phyloP scores from a whole-genome alignment of 2,329 filamentous ascomycete genomes.

The Diaporthe amygdali region DNA sequence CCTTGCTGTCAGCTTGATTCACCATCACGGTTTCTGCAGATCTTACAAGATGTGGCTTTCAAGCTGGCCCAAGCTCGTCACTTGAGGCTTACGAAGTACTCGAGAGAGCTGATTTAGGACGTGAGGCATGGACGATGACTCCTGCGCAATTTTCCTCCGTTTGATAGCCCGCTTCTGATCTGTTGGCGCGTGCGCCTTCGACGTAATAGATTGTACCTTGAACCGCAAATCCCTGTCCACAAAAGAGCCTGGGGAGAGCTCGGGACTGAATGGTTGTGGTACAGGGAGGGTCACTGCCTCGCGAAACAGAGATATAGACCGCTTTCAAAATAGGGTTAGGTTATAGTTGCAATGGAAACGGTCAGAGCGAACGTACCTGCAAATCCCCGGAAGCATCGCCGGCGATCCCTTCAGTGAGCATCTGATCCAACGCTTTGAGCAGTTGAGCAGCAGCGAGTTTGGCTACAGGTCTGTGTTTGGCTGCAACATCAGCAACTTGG shows the following conservation, averaged over 20 bases:
- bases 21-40: background rate
- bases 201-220: slow-evolving; percentile 1
- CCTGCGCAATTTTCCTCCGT: slow-evolving; percentile 1
- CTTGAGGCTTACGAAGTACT: background rate
- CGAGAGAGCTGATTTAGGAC: slow-evolving; percentile 12
- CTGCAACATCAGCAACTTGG: slow-evolving; percentile 30
- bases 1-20: background rate
- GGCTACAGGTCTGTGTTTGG: slow-evolving; percentile 31
- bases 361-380: slow-evolving; percentile 15
- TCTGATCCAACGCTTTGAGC: slow-evolving; percentile 23
- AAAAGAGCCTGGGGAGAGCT: slow-evolving; percentile 8
- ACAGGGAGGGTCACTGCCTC: background rate
- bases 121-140: background rate
- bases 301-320: slow-evolving; percentile 13
- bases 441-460: slow-evolving; percentile 32
- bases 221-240: slow-evolving; percentile 12
- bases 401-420: background rate
- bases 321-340: background rate
- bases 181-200: background rate
- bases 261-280: background rate
- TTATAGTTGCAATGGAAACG: background rate
- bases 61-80: background rate
- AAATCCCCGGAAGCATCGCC: background rate
- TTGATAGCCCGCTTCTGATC: slow-evolving; percentile 7
- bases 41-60: slow-evolving; percentile 20